Conservation (phyloP, 805 yeast genomes). For the Phaffomyces opuntiae region DNA sequence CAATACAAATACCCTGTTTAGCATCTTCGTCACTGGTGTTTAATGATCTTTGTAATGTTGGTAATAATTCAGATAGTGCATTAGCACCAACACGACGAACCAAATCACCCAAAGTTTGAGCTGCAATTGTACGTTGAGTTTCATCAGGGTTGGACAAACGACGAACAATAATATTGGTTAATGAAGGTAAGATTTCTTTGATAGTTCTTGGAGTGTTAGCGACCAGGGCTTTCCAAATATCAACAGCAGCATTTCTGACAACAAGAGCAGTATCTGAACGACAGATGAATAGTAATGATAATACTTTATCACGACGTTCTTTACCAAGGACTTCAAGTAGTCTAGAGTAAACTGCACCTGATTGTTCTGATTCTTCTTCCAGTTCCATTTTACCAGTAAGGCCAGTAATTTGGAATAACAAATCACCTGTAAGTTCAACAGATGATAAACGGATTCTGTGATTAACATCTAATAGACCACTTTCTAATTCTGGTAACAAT, state of each 20-base stretch:
- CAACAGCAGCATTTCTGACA: slow-evolving; percentile 85
- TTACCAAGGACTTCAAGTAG: slow-evolving; percentile 76
- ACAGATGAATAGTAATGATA: slow-evolving; percentile 84
- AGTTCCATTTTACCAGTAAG: slow-evolving; percentile 71
- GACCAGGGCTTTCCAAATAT: slow-evolving; percentile 95
- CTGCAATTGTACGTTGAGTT: slow-evolving; percentile 78
- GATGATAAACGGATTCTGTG: slow-evolving; percentile 88
- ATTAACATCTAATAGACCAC: slow-evolving; percentile 75
- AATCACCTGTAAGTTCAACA: slow-evolving; percentile 91
- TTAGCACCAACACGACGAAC: slow-evolving; percentile 90
- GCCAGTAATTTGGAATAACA: slow-evolving; percentile 91
- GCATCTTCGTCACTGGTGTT: slow-evolving; percentile 65
- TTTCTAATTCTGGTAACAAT: slow-evolving; percentile 87
- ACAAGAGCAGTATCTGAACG: slow-evolving; percentile 85
- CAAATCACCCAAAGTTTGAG: slow-evolving; percentile 88
- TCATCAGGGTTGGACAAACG: slow-evolving; percentile 79
- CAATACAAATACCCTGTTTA: slow-evolving; percentile 95
- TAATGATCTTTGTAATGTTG: slow-evolving; percentile 68
- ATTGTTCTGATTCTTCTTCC: slow-evolving; percentile 39
- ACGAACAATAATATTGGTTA: slow-evolving; percentile 72
- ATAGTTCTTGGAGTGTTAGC: slow-evolving; percentile 93
- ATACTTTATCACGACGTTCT: slow-evolving; percentile 80
- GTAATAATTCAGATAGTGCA: slow-evolving; percentile 77
- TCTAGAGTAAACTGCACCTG: slow-evolving; percentile 49
- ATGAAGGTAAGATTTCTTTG: slow-evolving; percentile 82